Conservation (phyloP, 2,329 filamentous ascomycete genomes). For the Metarhizium brunneum region DNA sequence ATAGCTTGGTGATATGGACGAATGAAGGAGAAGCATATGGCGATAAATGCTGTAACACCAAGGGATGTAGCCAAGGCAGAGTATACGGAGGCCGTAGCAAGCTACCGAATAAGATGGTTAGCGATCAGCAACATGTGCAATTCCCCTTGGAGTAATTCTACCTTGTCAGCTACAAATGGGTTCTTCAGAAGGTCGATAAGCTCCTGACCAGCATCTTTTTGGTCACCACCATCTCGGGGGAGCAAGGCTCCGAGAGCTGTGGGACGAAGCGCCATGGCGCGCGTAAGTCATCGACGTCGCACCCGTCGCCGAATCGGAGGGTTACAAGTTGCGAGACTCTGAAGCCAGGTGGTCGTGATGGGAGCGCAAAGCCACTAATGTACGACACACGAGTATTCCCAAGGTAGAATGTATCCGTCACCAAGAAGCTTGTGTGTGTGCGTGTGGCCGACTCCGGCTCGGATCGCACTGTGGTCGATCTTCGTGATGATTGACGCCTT, state of each 20-base stretch:
- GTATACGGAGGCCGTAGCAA: constrained; percentile 48
- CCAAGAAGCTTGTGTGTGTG: not conserved
- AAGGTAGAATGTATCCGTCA: not conserved
- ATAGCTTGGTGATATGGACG: constrained; percentile 87
- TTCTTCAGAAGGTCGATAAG: constrained; percentile 39
- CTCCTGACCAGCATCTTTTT: constrained; percentile 28
- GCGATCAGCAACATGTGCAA: not conserved
- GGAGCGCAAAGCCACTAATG: not conserved
- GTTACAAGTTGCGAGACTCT: not conserved
- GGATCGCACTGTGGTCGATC: not conserved
- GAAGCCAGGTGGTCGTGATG: not conserved
- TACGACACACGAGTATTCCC: not conserved
- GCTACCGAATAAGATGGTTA: constrained; percentile 12
- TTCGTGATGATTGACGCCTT: not conserved
- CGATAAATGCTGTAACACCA: constrained; percentile 62
- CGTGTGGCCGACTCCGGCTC: not conserved
- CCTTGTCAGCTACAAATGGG: constrained; percentile 31
- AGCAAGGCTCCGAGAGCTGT: not conserved
- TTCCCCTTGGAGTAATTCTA: not conserved
- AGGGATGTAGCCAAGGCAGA: constrained; percentile 75
- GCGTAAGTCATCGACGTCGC: not conserved
- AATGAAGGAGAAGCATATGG: constrained; percentile 76
- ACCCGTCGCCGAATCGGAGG: constrained; percentile 1
- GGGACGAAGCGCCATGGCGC: not conserved
- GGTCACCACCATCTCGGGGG: not conserved